Percentiles rank a stretch among this genome's conserved stretches.
These are phyloP conservation scores for Tuber microsphaerosporum DNA, from an alignment of 495 filamentous ascomycete species.

Conservation along the genomic window DNA sequence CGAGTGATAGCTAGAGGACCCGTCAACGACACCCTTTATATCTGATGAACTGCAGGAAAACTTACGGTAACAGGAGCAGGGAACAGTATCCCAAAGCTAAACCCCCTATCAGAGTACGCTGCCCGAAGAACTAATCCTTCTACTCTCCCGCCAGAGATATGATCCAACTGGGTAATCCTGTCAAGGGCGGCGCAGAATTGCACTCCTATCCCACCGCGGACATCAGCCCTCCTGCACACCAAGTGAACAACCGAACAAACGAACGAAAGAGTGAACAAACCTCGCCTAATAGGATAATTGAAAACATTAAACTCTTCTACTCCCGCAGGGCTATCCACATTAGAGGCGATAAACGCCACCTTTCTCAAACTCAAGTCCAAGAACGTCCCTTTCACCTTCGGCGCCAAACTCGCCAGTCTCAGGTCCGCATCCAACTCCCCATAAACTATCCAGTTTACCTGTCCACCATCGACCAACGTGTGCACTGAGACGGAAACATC, in stretches of 20 bases:
- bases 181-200: conserved; percentile 33
- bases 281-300: conserved; percentile 26
- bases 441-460: conserved; percentile 24
- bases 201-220: conserved; percentile 11
- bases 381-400: conserved; percentile 25
- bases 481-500: conserved; percentile 23
- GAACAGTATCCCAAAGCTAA: conserved; percentile 28
- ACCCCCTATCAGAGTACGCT: conserved; percentile 16
- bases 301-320: conserved; percentile 23
- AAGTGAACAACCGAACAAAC: background rate
- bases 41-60: background rate
- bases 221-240: background rate
- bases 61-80: conserved; percentile 31
- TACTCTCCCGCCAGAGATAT: conserved; percentile 16
- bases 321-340: conserved; percentile 16
- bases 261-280: background rate
- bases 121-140: conserved; percentile 19
- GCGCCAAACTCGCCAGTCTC: conserved; percentile 8
- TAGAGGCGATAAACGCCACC: conserved; percentile 29
- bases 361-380: conserved; percentile 24
- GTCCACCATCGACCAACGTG: conserved; percentile 14
- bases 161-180: conserved; percentile 14
- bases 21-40: background rate
- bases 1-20: conserved; percentile 18
- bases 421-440: conserved; percentile 23